These are phyloP conservation scores for Naematelia aurantialba DNA, from an alignment of 768 basidiomycete species.

Conservation along the genomic window DNA sequence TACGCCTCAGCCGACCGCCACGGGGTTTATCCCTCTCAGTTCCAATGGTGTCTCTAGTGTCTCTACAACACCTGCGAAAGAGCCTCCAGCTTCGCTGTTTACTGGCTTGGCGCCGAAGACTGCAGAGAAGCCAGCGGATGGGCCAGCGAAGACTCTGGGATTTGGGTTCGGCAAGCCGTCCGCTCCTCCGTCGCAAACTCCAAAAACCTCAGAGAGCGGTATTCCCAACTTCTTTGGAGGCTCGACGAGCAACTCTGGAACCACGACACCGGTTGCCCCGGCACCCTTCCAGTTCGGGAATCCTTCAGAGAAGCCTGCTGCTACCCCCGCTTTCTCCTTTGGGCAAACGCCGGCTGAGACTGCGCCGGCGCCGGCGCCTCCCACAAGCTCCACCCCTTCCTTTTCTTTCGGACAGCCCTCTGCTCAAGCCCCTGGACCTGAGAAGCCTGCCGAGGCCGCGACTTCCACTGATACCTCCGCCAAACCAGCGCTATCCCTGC, in stretches of 20 bases:
- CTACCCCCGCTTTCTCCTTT: conserved; percentile 6
- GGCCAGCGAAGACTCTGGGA: conserved; percentile 15
- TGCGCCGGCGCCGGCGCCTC: conserved; percentile 2
- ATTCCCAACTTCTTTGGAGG: conserved; percentile 26
- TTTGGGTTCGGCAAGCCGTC: conserved; percentile 29
- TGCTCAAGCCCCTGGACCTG: neutral
- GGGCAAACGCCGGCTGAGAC: conserved; percentile 10
- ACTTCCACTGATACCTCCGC: neutral
- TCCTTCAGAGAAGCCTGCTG: conserved; percentile 2
- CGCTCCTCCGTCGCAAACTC: neutral
- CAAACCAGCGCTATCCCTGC: neutral
- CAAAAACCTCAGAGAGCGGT: neutral
- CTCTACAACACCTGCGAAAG: conserved; percentile 1
- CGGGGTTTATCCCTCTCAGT: conserved; percentile 18
- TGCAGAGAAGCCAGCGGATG: conserved; percentile 2
- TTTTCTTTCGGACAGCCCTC: conserved; percentile 5
- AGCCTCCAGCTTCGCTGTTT: conserved; percentile 10
- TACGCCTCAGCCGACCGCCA: conserved; percentile 6
- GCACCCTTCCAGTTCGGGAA: conserved; percentile 13
- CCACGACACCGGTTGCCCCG: conserved; percentile 11
- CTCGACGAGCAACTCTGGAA: conserved; percentile 12
- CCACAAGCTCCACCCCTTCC: neutral
- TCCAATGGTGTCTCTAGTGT: neutral
- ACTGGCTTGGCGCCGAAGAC: neutral
- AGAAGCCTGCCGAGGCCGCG: neutral